Evolutionary conservation across 2,329 filamentous ascomycete genomes (phyloP).

Genomic region (Volutella citrinella): DNA sequence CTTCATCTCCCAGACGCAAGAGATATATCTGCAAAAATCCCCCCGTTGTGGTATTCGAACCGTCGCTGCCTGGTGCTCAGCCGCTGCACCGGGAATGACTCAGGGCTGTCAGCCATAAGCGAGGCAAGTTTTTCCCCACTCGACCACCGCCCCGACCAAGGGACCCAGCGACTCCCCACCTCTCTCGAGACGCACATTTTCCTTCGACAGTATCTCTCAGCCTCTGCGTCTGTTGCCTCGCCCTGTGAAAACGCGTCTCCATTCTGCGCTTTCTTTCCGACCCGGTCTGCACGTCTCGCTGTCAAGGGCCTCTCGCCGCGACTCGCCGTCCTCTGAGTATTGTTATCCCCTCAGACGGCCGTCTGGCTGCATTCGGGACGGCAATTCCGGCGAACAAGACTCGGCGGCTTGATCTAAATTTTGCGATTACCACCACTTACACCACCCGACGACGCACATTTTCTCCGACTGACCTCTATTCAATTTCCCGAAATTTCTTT

Average conservation of each 20-base stretch:
- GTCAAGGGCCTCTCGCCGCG: background rate
- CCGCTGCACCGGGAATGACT: slow-evolving; percentile 19
- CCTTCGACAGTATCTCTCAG: slow-evolving; percentile 19
- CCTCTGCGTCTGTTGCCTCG: background rate
- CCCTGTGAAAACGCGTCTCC: slow-evolving; percentile 11
- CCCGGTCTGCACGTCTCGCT: slow-evolving; percentile 5
- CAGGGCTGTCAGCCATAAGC: slow-evolving; percentile 10
- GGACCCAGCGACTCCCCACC: slow-evolving; percentile 18
- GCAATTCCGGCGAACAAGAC: too few species aligned
- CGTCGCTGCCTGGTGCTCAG: slow-evolving; percentile 14
- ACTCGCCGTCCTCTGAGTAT: background rate
- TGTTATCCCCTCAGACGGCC: too few species aligned
- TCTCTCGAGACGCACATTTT: slow-evolving; percentile 20
- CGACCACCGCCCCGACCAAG: slow-evolving; percentile 22
- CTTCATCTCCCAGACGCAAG: too few species aligned
- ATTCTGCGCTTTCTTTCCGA: slow-evolving; percentile 4
- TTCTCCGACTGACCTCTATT: too few species aligned
- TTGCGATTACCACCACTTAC: too few species aligned
- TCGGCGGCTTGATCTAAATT: too few species aligned
- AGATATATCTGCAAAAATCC: too few species aligned
- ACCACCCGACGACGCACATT: too few species aligned
- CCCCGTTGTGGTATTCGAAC: slow-evolving; percentile 30
- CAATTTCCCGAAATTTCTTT: too few species aligned
- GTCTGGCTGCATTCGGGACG: too few species aligned
- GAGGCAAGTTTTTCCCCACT: slow-evolving; percentile 26